Base-by-base conservation (phyloP, 805 yeast genomes). In the Kuraishia ogatae region DNA sequence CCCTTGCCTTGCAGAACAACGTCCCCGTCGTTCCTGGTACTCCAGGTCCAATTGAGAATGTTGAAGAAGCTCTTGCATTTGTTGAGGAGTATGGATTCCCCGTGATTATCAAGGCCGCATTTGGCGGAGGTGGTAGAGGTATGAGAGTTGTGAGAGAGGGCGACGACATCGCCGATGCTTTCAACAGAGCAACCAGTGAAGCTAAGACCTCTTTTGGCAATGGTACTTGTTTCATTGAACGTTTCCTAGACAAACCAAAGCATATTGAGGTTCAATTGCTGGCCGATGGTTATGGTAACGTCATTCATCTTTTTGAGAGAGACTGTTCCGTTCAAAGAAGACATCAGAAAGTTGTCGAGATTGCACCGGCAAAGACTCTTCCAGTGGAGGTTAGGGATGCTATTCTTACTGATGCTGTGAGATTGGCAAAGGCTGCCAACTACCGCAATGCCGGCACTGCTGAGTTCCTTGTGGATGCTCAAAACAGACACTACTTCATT, bases 121-220 rank as follows among this genome's bases (percentile, higher is more conserved):
- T 88, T 67, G 99, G 99, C 71, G 99, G 99, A 75, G 99, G 99
- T 79, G 99, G 99, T 68, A 85, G 98, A 75, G 99, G 99, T 81
- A 94, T 93, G 98, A 85, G 99, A 76, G 99, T 93, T 53, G 99
- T 93, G 50, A 80, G 96, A 66, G 97, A 93, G 72, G 97, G 97
- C 64, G 99, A 94, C 64, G 89, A 85, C 70, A 82, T 93, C 57
- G 85, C 69, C 50, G 97, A 93, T 69, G 97, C 98, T 43, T 93
- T 94, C 76, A 74, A 79, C 65, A 86, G 99, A 74, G 98, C 98
- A 39, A 83, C 87, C 29, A 87, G 96, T 50, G 99, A 93, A 77
- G 98, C 98, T 58, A 79, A 83, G 65, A 82, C 97, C 47, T 85
- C 99, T n/a, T 93, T 93, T 63, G 99, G 99, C 68, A 91, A 93